Evolutionary conservation across 305 asterid species (phyloP), one percentile per base, ranked within the genome.

Genomic region (Fraxinus sp.): DNA sequence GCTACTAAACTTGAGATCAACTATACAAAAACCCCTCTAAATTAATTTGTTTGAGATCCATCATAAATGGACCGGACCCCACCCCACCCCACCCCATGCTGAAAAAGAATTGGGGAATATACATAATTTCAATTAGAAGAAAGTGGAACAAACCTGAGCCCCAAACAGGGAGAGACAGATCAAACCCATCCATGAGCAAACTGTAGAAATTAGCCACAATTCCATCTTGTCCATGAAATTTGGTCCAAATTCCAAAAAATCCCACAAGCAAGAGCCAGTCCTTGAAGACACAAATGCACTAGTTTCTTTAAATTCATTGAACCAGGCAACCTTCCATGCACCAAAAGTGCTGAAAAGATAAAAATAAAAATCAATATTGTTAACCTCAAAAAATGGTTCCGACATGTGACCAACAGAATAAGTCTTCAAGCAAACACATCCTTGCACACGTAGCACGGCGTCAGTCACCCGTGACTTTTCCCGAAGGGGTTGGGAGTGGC

Each of bases 171-270:
- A 78, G 75, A 93, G 46, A 83, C 95, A 93, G 72, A 85, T 80
- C 49, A 95, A 49, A 37, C 97, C 98, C 98, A 95, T 90, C 97
- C 98, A 95, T 30, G 98, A 95, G 97, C 89, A 95, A 80, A 81
- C 95, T 93, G 86, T 85, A 93, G 85, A 93, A 95, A 85, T 95
- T 93, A 83, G 93, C 97, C 62, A 93, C 89, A 89, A 93, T 82
- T 64, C 98, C 98, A 84, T 92, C 92, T 86, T 90, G 88, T 1
- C 97, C 85, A 10, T 92, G 95, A 77, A 95, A 93, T 43, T 91
- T 95, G 10, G 97, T 91, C 98, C 98, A 95, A 84, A 93, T 89
- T 24, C 98, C 98, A n/a, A 78, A 95, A 93, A 64, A 95, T 62
- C 81, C 98, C 98, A 91, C 92, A 91, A 74, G 87, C 91, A 88